Base-by-base conservation (phyloP, 2,329 filamentous ascomycete genomes). In the Hymenoscyphus fructigenus region DNA sequence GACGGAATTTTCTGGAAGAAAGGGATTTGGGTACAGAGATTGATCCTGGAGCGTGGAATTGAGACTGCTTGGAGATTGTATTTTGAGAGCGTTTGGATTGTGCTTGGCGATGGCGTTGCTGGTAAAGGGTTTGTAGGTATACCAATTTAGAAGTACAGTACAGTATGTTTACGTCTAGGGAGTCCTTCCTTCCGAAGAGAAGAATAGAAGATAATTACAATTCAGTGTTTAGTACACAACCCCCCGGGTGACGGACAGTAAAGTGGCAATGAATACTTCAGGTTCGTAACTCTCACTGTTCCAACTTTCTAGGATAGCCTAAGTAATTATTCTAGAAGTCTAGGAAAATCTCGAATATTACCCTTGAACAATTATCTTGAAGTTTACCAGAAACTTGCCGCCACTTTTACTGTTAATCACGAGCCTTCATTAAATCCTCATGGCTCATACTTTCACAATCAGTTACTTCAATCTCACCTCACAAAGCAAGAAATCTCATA, bases 1-100 rank as follows among this genome's bases (percentile, higher is more conserved):
- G 89, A 0, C 83, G 90, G 58, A 81, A 73, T 23, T 98, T 98
- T 74, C 77, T 98, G 44, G 92, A 96, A 73, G 88, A 93, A 4
- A 80, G 83, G 53, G 91, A 98, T 77, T 76, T 99, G 64, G 94
- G 94, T 1, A 89, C 85, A 0, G 87, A 90, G 71, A 77, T 94
- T 26, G 95, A 99, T 78, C 84, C 86, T 14, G 73, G 69, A 14
- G 73, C 74, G 58, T 75, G 72, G 73, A 53, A 61, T 17, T 73
- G 60, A 72, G 23, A 28, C 20, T 12, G 28, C 47, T 58, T 17
- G 15, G 59, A 29, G 28, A 32, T 34, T 53, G 32, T 28, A 28
- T 34, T 15, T 47, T 23, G 56, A 50, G 41, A 5, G 26, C 7
- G 20, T 12, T 23, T 55, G 20, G 17, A 53, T 56, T 60, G 34